Base-by-base conservation (phyloP, 2,329 filamentous ascomycete genomes). In the Neophaeococcomyces mojaviensis region DNA sequence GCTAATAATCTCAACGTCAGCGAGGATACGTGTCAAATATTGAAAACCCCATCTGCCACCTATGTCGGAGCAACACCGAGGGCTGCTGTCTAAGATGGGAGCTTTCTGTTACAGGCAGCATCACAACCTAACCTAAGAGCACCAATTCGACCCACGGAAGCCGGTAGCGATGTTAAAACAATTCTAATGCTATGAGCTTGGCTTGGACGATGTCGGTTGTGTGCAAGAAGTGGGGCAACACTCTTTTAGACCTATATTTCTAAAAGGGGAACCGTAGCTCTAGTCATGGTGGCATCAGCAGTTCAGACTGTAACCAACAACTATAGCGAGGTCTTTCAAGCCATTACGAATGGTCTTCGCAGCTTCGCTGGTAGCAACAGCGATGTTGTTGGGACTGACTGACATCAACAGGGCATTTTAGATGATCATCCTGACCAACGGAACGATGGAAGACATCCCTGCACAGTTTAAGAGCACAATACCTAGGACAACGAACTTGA, bases 171-270 rank as follows among this genome's bases (percentile, higher is more conserved):
- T 37, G 48, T n/a, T 9, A 47, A 47, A 31, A 47, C 47, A 12
- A 33, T 36, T n/a, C 31, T 44, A 49, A 49, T 30, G 48, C 48
- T 3, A 47, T 46, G 48, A 44, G 48, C 5, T 26, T 49, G 32
- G 47, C 48, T 13, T 44, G 47, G 26, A 28, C 15, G 9, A 43
- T 49, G 16, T 36, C 44, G 2, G 37, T 49, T 35, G 33, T 49
- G 7, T 49, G 48, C 28, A 44, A 49, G 31, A 47, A 31, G 22
- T 38, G 48, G 3, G 48, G 48, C 12, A 49, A 47, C 9, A 44
- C 44, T 10, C 31, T 49, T 22, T 44, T 44, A 30, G 48, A 49
- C 28, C 48, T 47, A 35, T 36, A 49, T 37, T 49, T 49, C 32
- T 24, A 46, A 20, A 30, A 44, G 19, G 30, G 48, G 16, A 49